These are phyloP conservation scores for Microbotryum lychnidis-dioicae DNA, from an alignment of 1,284 basidiomycete species.

Conservation along the genomic window DNA sequence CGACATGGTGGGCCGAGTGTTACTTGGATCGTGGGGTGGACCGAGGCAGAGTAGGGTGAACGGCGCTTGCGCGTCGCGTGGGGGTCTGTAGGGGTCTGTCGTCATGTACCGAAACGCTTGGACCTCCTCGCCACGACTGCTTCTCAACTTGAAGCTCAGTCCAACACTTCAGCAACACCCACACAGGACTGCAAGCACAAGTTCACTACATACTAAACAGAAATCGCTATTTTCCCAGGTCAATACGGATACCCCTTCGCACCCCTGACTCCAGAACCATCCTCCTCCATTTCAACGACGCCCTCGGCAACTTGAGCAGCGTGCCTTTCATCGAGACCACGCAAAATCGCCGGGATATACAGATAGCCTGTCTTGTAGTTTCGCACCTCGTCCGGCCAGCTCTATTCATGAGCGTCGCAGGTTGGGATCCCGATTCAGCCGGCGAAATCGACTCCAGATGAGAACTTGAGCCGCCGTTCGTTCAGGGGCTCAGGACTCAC, in stretches of 20 bases:
- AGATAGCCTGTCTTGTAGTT: constrained; percentile 50
- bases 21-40: no score
- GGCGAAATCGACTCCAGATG: background rate
- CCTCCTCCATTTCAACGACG: constrained; percentile 28
- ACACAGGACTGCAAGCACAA: background rate
- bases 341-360: constrained; percentile 47
- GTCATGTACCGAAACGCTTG: no score
- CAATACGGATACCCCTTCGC: background rate
- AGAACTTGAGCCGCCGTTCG: background rate
- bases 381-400: constrained; percentile 59
- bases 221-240: background rate
- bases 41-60: background rate
- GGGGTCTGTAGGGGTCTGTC: no score
- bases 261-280: background rate
- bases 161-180: background rate
- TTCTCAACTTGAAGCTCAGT: no score
- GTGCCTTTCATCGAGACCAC: constrained; percentile 49
- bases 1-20: background rate
- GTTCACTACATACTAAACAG: background rate
- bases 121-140: background rate
- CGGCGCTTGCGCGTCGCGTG: background rate
- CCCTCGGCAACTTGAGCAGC: constrained; percentile 41
- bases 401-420: constrained; percentile 24
- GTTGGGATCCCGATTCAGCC: background rate
- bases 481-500: background rate